Evolutionary conservation across 1,284 basidiomycete genomes (phyloP), one percentile per base, ranked within the genome.

Genomic region (Cystobasidium sp.): DNA sequence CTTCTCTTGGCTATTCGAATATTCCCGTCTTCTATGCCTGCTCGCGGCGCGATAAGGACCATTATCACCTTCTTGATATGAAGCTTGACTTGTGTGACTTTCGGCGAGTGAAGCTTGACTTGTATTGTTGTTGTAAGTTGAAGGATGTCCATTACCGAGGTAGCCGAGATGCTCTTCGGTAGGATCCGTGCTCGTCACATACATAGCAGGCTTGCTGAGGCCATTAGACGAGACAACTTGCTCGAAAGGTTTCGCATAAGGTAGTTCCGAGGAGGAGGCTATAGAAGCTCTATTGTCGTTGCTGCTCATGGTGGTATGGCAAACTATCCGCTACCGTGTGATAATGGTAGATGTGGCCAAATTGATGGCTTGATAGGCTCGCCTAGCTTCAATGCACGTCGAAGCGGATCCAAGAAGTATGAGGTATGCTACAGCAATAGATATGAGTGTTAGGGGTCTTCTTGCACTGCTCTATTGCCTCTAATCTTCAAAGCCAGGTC

Each of bases 171-270:
- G 43, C 37, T 59, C 39, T 59, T 43, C 56, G 10, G 43, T 5
- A 16, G 56, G 39, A 18, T 59, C 39, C 37, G 16, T 59, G 56
- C 56, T 39, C 9, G 37, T 59, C 37, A 41, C 56, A 41, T 59
- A 59, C 56, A 59, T 59, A 31, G n/a, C 18, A 39, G 37, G 56
- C 39, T 31, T 14, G 8, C 56, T 31, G 6, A 4, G 1, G 22
- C n/a, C 56, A 10, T 24, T 37, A 8, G 6, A 39, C 56, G n/a
- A n/a, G 37, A 22, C 20, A 31, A 6, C 8, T 56, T 56, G 53
- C 20, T 37, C 10, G 53, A 31, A 14, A 56, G 53, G 53, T 31
- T 56, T 37, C n/a, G 53, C 53, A 37, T 56, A 56, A 1, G 53
- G 53, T 2, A 56, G 53, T 8, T 56, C 53, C 6, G 53, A 56